Evolutionary conservation across 1,284 basidiomycete genomes (phyloP).

Genomic region (Ustilago trichophora): DNA sequence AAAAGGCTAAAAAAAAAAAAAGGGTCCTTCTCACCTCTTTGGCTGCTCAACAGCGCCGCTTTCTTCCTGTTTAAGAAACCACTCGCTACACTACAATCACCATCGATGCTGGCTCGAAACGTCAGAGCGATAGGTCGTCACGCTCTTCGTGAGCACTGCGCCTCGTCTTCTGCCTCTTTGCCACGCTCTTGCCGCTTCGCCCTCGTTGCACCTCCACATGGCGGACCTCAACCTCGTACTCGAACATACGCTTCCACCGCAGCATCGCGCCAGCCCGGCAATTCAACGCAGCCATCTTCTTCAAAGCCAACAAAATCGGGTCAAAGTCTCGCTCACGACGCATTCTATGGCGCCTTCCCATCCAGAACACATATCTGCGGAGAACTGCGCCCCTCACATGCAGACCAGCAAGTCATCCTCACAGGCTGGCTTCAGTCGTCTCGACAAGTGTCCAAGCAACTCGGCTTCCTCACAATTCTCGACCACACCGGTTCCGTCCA

Average conservation of each 20-base stretch:
- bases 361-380: constrained; percentile 75
- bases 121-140: background rate
- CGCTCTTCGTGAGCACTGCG: background rate
- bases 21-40: too few relatives aligned
- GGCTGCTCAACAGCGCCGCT: too few relatives aligned
- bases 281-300: background rate
- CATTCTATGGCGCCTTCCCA: constrained; percentile 71
- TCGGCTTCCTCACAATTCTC: constrained; percentile 82
- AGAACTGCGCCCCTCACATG: constrained; percentile 72
- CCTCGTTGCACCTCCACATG: background rate
- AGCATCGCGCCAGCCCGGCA: background rate
- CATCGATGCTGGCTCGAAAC: constrained; percentile 4
- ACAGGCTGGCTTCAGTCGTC: constrained; percentile 80
- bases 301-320: background rate
- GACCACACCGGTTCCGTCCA: constrained; percentile 81
- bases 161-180: background rate
- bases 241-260: constrained; percentile 1
- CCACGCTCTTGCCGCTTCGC: background rate
- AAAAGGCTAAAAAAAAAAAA: too few relatives aligned
- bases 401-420: constrained; percentile 74
- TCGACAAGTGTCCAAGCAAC: constrained; percentile 74
- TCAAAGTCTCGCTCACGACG: background rate
- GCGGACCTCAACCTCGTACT: background rate
- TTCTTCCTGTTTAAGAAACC: too few relatives aligned
- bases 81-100: too few relatives aligned